Conservation (phyloP, 2,329 filamentous ascomycete genomes). For the Sphaceloma murrayae region DNA sequence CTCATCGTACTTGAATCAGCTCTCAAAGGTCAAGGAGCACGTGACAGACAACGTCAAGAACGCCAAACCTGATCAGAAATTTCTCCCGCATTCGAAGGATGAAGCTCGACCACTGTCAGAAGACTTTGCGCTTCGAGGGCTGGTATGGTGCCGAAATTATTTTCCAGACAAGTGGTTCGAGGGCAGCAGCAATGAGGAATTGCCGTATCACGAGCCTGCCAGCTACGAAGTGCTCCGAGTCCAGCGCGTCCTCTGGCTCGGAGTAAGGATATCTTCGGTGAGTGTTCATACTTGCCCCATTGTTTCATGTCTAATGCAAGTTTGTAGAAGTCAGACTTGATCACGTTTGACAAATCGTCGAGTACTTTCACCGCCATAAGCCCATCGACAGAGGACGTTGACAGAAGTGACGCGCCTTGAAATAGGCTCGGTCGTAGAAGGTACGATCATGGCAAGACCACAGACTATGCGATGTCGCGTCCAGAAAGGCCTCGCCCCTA, state of each 20-base stretch:
- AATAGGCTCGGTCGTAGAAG: too few species aligned
- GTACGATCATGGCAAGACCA: too few species aligned
- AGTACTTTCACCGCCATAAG: too few species aligned
- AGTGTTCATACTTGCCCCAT: neutral
- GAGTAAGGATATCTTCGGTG: constrained; percentile 21
- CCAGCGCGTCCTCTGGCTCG: constrained; percentile 36
- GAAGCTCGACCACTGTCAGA: constrained; percentile 53
- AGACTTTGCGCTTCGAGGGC: constrained; percentile 56
- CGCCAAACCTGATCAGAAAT: constrained; percentile 30
- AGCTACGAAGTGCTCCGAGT: constrained; percentile 50
- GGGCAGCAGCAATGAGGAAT: constrained; percentile 55
- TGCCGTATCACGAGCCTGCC: constrained; percentile 52
- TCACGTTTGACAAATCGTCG: neutral
- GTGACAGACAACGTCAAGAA: constrained; percentile 31
- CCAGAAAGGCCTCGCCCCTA: too few species aligned
- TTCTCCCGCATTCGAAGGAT: constrained; percentile 34
- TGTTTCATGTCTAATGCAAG: neutral
- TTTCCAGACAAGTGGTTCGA: constrained; percentile 53
- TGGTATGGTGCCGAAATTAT: constrained; percentile 51
- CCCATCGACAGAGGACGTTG: too few species aligned
- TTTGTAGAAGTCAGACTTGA: neutral
- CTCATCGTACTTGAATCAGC: constrained; percentile 44
- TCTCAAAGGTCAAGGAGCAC: constrained; percentile 32
- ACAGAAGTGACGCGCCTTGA: too few species aligned
- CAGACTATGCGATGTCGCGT: too few species aligned